Base-by-base conservation (phyloP, 495 filamentous ascomycete genomes). In the Penicillium longicatenatum region DNA sequence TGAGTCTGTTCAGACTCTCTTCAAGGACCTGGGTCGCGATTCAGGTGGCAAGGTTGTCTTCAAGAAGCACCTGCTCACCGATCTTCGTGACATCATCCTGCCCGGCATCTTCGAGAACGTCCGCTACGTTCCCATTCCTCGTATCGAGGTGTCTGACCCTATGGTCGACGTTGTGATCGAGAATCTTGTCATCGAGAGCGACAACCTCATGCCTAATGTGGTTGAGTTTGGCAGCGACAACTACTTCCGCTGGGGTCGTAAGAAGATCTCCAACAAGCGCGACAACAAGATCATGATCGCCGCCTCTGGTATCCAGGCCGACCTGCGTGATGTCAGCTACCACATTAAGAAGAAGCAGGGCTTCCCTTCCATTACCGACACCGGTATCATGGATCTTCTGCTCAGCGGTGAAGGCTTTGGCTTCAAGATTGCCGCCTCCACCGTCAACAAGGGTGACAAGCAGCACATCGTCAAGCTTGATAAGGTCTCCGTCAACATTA, bases 181-280 rank as follows among this genome's bases (percentile, higher is more conserved):
- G 78, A 98, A 98, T 70, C 79, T 98, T 24, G 86, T 96, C 42
- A 83, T 98, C 60, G 94, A 98, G 76, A 91, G 91, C 57, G 94
- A 98, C 76, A 98, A 98, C 75, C 83, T 98, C 62, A 91, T 94
- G 82, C 94, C 94, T 39, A 98, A 98, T 70, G 86, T 96, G 2
- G 74, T 97, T 24, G 95, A 98, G 66, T 84, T 98, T 64, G 85
- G 86, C 46, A 90, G 84, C 68, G 93, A 98, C 75, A 96, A 97
- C 77, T 96, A 96, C 79, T 92, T 92, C 84, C 87, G 90, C 59
- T 97, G 89, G 84, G 95, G 94, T 21, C 91, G 94, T 64, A 97
- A 94, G 87, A 82, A 81, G 57, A 79, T 88, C 49, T 81, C 83
- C 70, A 96, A 82, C 83, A 91, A 85, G 77, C 86, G 84, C 62